Evolutionary conservation across 2,329 filamentous ascomycete genomes (phyloP), one percentile per base, ranked within the genome.

Genomic region (Sporothrix brasiliensis): DNA sequence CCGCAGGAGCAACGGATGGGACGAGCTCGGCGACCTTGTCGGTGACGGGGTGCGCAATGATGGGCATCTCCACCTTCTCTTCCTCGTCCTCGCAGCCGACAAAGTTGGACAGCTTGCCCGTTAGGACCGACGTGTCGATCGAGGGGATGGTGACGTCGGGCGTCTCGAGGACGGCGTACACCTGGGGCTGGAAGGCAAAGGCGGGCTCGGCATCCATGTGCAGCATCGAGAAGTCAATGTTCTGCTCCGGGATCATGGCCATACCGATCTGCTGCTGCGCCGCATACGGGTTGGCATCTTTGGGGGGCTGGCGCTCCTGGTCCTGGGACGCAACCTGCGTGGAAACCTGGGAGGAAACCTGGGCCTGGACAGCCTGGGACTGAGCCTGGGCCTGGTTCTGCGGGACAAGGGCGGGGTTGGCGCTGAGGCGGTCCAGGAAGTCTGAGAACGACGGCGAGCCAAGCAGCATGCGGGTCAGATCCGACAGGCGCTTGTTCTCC

Each of bases 401-500:
- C 68, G 77, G 75, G 69, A 83, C 80, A 50, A 80, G 78, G 21
- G 79, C 75, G 50, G 80, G 78, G n/a, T 89, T 89, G 74, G 83
- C 80, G 79, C 87, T 90, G 50, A 93, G 84, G 67, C 89, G 86
- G 76, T 92, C 88, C 58, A 97, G 85, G 78, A 92, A 94, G 81
- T 88, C 91, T 74, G 87, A 93, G 80, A 98, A 97, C 7, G 92
- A 91, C 16, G 92, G 87, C 7, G 92, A 94, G 5, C 89, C 89
- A 21, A 94, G 85, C 39, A 94, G 89, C 87, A 92, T 92, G 79
- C 89, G 90, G n/a, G 90, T 92, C 21, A 94, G 83, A 74, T 93
- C 90, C 10, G 87, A 88, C 68, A 94, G 83, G 63, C 92, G 92
- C 77, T 89, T 89, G 81, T 97, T 97, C 84, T 97, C 93, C 61